phyloP scores from a whole-genome alignment of 441 rosid species.

The Gossypium aridum region DNA sequence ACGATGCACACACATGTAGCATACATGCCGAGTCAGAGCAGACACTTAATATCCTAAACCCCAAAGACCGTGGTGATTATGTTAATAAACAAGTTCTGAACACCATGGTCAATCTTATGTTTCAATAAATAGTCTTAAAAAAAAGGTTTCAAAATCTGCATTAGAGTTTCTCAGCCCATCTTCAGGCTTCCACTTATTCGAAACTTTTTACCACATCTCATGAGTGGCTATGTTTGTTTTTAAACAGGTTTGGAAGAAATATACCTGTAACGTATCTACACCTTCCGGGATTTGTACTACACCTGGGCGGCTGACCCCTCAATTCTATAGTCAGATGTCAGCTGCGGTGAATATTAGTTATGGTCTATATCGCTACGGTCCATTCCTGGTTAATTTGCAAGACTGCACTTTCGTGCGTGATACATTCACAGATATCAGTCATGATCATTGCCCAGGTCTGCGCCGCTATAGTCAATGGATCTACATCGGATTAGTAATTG shows the following conservation, averaged over 20 bases:
- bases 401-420: slow-evolving; percentile 79
- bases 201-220: background rate
- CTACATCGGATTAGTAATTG: slow-evolving; percentile 68
- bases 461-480: slow-evolving; percentile 60
- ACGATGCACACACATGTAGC: too few relatives aligned
- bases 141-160: background rate
- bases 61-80: too few relatives aligned
- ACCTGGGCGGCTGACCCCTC: slow-evolving; percentile 73
- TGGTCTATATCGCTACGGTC: slow-evolving; percentile 70
- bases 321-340: slow-evolving; percentile 50
- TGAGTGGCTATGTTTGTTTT: background rate
- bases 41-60: too few relatives aligned
- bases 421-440: slow-evolving; percentile 52
- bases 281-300: slow-evolving; percentile 54
- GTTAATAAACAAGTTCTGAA: too few relatives aligned
- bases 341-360: slow-evolving; percentile 77
- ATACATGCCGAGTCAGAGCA: too few relatives aligned
- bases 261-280: slow-evolving; percentile 41
- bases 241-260: slow-evolving; percentile 65
- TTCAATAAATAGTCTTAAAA: too few relatives aligned
- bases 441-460: slow-evolving; percentile 59
- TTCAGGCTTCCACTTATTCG: too few relatives aligned
- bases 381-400: slow-evolving; percentile 64
- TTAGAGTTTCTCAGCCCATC: background rate
- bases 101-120: too few relatives aligned